These are phyloP conservation scores for Gossypium gossypioides DNA, from an alignment of 441 rosid genomes.

Conservation along the genomic window DNA sequence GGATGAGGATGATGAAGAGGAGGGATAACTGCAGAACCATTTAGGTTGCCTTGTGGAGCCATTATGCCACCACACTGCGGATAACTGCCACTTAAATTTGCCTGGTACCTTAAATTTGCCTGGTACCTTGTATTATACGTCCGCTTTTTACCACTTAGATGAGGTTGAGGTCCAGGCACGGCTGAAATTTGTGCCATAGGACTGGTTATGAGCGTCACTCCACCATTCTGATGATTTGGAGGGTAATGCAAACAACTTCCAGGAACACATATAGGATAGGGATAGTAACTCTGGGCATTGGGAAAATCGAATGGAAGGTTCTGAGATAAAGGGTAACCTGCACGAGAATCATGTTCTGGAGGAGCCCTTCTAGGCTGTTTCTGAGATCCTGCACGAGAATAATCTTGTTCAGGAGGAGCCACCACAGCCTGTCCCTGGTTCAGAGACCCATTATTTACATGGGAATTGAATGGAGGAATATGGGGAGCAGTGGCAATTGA, in stretches of 20 bases:
- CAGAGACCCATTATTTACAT: constrained; percentile 24
- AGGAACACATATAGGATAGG: constrained; percentile 2
- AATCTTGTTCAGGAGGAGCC: constrained; percentile 21
- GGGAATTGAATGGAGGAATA: constrained; percentile 18
- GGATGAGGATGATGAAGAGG: background rate
- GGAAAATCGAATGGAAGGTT: constrained; percentile 11
- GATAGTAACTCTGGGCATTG: constrained; percentile 13
- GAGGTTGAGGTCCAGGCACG: background rate
- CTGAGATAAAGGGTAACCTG: constrained; percentile 11
- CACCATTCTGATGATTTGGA: constrained; percentile 22
- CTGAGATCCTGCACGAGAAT: constrained; percentile 11
- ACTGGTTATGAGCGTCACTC: constrained; percentile 21
- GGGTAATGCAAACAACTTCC: constrained; percentile 1
- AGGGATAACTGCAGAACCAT: background rate
- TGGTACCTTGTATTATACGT: background rate
- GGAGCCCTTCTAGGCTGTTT: constrained; percentile 13
- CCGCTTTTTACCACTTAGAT: background rate
- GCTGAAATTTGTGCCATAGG: constrained; percentile 1
- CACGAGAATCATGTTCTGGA: constrained; percentile 12
- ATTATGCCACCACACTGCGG: background rate
- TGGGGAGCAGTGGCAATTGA: constrained; percentile 16
- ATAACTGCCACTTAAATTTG: background rate
- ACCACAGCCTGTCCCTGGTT: constrained; percentile 19
- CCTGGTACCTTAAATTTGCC: background rate
- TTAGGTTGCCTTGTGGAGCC: background rate